A percentile compares a stretch with the other conserved stretches of the same genome.
Evolutionary conservation across 2,329 filamentous ascomycete species (phyloP).

Genomic region (Chrysoporthe deuterocubensis): DNA sequence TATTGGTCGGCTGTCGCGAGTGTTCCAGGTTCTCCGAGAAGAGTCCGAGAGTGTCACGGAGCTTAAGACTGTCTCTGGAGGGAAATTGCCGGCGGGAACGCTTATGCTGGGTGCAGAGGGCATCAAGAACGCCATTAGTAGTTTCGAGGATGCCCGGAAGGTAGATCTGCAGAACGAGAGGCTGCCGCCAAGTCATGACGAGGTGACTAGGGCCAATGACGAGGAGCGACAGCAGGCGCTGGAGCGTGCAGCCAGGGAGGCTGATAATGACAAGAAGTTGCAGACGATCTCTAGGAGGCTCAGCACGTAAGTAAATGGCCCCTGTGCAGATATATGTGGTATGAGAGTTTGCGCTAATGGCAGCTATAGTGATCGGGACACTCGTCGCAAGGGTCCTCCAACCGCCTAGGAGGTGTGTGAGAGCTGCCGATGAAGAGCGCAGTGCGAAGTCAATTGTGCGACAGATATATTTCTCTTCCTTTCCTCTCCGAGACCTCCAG

Average conservation of each 20-base stretch:
- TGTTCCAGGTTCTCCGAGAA: slow-evolving; percentile 97
- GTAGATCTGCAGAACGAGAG: slow-evolving; percentile 97
- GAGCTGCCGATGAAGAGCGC: slow-evolving; percentile 5
- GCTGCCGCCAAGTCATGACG: slow-evolving; percentile 88
- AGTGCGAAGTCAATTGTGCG: slow-evolving; percentile 1
- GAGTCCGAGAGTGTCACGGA: slow-evolving; percentile 97
- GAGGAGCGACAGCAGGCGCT: slow-evolving; percentile 82
- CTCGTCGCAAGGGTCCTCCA: slow-evolving; percentile 21
- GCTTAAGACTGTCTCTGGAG: slow-evolving; percentile 94
- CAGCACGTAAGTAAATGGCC: slow-evolving; percentile 80
- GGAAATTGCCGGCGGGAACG: slow-evolving; percentile 89
- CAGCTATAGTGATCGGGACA: slow-evolving; percentile 24
- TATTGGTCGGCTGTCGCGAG: slow-evolving; percentile 92
- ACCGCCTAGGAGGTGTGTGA: slow-evolving; percentile 8
- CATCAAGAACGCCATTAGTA: slow-evolving; percentile 94
- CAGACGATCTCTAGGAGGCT: slow-evolving; percentile 87
- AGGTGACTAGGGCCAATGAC: slow-evolving; percentile 82
- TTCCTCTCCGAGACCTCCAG: slow-evolving; percentile 3
- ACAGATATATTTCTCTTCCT: slow-evolving; percentile 9
- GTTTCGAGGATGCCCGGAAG: slow-evolving; percentile 95
- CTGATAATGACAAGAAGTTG: slow-evolving; percentile 88
- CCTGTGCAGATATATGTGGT: no score
- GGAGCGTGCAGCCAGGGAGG: slow-evolving; percentile 83
- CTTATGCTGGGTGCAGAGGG: slow-evolving; percentile 98
- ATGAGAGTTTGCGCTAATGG: slow-evolving; percentile 1